These are phyloP conservation scores for Jatropha podagrica DNA, from an alignment of 441 rosid species.

Conservation along the genomic window DNA sequence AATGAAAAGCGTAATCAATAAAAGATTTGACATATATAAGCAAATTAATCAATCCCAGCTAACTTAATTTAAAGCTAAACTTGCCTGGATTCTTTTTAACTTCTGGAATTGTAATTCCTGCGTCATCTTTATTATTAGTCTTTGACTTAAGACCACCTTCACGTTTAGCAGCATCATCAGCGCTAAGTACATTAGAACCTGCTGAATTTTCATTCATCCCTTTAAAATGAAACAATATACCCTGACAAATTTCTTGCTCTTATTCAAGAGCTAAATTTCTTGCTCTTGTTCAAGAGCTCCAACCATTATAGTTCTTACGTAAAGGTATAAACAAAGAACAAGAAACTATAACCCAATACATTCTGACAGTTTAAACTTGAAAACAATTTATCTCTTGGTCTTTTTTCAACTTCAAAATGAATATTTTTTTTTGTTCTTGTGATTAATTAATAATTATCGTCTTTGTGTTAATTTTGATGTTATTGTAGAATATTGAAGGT, in stretches of 20 bases:
- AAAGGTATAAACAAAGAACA: background rate
- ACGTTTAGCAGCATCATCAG: conserved; percentile 31
- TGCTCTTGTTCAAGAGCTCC: conserved; percentile 51
- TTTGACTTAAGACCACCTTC: conserved; percentile 31
- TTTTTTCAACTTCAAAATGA: conserved; percentile 12
- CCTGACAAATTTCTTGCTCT: conserved; percentile 50
- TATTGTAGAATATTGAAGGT: background rate
- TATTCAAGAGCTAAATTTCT: conserved; percentile 30
- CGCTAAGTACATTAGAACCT: conserved; percentile 31
- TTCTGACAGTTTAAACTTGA: conserved; percentile 4
- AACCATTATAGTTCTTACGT: conserved; percentile 36
- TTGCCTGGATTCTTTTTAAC: conserved; percentile 39
- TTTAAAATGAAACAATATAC: conserved; percentile 47
- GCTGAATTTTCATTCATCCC: conserved; percentile 37
- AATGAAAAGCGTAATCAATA: background rate
- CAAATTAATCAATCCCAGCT: background rate
- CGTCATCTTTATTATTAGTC: too few relatives aligned
- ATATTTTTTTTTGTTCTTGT: background rate
- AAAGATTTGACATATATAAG: background rate
- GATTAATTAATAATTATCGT: background rate
- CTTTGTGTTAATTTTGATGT: conserved; percentile 2
- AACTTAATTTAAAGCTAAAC: conserved; percentile 2
- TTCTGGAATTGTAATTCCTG: too few relatives aligned
- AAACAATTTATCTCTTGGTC: background rate
- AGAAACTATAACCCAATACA: background rate